Conservation (phyloP, 345 rosid genomes). For the Excoecaria agallocha region DNA sequence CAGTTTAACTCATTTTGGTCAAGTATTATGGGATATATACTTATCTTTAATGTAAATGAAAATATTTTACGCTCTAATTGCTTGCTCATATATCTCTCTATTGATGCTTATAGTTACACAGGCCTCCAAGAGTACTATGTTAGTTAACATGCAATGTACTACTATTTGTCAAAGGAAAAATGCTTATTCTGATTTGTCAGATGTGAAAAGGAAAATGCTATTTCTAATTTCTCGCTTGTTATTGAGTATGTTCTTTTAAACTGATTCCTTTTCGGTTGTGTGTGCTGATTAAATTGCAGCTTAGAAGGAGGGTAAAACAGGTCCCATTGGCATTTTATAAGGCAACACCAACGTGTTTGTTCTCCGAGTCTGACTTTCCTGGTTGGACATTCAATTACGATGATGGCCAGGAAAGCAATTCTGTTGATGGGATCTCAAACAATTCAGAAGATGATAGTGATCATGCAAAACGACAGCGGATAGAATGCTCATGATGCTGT, state of each 20-base stretch:
- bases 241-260: not conserved
- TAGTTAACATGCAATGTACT: too few species aligned
- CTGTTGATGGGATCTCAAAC: not conserved
- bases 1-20: not conserved
- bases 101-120: too few species aligned
- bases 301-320: constrained; percentile 80
- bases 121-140: too few species aligned
- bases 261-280: not conserved
- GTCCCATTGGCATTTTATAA: constrained; percentile 82
- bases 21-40: not conserved
- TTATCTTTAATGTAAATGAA: not conserved
- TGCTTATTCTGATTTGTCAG: too few species aligned
- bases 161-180: too few species aligned
- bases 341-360: constrained; percentile 56
- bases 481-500: constrained; percentile 28
- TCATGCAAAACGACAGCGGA: constrained; percentile 39
- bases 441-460: constrained; percentile 12
- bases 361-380: constrained; percentile 65
- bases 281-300: constrained; percentile 36
- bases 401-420: constrained; percentile 16
- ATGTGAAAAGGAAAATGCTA: too few species aligned
- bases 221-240: not conserved
- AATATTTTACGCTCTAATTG: not conserved
- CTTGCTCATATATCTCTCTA: too few species aligned
- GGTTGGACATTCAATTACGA: constrained; percentile 70